Conservation (phyloP, 2,329 filamentous ascomycete species). For the Fusarium udum region DNA sequence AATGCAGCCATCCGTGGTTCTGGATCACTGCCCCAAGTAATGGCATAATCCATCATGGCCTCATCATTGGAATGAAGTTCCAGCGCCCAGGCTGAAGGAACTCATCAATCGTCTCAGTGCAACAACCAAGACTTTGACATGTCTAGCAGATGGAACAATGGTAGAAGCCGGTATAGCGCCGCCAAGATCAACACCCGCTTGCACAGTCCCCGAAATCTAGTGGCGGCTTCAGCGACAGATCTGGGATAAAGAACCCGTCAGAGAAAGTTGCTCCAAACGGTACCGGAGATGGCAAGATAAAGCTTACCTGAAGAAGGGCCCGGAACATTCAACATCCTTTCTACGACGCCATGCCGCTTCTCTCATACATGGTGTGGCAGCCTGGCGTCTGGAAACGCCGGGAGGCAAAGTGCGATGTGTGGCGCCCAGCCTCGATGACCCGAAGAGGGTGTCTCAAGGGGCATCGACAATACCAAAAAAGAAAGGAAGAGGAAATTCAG, state of each 20-base stretch:
- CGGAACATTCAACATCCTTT: constrained; percentile 25
- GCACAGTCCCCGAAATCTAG: constrained; percentile 14
- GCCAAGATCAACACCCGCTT: constrained; percentile 18
- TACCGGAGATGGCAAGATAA: constrained; percentile 7
- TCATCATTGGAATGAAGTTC: constrained; percentile 34
- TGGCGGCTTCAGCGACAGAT: constrained; percentile 25
- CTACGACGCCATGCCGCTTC: constrained; percentile 23
- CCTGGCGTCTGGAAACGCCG: constrained; percentile 31
- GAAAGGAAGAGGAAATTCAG: not conserved
- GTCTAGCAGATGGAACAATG: constrained; percentile 22
- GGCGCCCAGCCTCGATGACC: constrained; percentile 31
- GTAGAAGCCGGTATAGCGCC: constrained; percentile 13
- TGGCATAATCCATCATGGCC: constrained; percentile 18
- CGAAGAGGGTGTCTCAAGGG: constrained; percentile 12
- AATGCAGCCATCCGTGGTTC: constrained; percentile 16
- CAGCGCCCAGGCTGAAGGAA: constrained; percentile 33
- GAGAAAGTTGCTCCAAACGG: constrained; percentile 1
- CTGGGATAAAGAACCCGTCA: constrained; percentile 14
- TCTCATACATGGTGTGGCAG: constrained; percentile 25
- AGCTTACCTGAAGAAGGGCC: constrained; percentile 17
- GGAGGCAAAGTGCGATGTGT: constrained; percentile 36
- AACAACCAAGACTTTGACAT: constrained; percentile 21
- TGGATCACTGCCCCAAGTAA: constrained; percentile 11
- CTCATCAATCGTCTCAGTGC: constrained; percentile 5
- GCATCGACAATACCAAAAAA: not conserved